A percentile compares a stretch with the other conserved stretches of the same genome.
phyloP scores from a whole-genome alignment of 148 eudicot species.

The Rhododendron ovatum region DNA sequence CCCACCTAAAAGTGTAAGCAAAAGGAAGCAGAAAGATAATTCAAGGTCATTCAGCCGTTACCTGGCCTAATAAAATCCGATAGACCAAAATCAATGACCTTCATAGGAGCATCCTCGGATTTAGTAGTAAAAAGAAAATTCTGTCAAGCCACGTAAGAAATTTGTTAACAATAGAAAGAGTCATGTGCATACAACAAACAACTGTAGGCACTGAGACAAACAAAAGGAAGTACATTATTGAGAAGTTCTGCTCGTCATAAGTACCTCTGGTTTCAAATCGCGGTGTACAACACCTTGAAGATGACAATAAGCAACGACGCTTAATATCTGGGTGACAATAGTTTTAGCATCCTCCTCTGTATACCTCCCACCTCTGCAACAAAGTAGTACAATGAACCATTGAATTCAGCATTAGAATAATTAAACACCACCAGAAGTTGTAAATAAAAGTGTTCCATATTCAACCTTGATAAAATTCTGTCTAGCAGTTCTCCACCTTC shows the following conservation, averaged over 20 bases:
- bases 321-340: slow-evolving; percentile 68
- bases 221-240: background rate
- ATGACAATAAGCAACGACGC: slow-evolving; percentile 87
- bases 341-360: slow-evolving; percentile 80
- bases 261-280: slow-evolving; percentile 95
- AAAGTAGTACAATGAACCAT: slow-evolving; percentile 2
- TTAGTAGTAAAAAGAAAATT: slow-evolving; percentile 84
- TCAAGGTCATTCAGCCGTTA: slow-evolving; percentile 22
- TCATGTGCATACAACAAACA: background rate
- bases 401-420: background rate
- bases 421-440: background rate
- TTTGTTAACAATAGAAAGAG: background rate
- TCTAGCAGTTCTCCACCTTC: slow-evolving; percentile 99
- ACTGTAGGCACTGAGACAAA: background rate
- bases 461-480: slow-evolving; percentile 88
- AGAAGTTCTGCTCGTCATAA: background rate
- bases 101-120: slow-evolving; percentile 77
- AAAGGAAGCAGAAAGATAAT: slow-evolving; percentile 4
- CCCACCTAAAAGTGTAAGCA: background rate
- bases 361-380: slow-evolving; percentile 86
- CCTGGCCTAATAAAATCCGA: slow-evolving; percentile 92
- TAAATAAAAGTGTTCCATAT: background rate
- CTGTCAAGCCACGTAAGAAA: slow-evolving; percentile 38
- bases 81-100: slow-evolving; percentile 93
- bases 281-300: slow-evolving; percentile 98